Conservation (phyloP, 306 rosid genomes). For the Trifolium dubium region DNA sequence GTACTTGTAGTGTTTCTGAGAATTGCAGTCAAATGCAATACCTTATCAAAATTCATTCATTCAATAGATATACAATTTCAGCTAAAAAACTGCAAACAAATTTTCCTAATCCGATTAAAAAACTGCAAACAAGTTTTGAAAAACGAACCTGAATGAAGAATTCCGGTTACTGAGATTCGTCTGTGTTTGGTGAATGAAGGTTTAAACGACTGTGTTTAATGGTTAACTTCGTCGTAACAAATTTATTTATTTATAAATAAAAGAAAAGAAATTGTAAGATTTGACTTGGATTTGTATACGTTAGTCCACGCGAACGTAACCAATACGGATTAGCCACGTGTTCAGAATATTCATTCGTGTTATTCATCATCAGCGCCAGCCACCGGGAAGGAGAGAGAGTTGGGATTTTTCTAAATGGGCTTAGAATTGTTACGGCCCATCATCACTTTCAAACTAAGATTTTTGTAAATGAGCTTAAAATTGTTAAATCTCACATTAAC, state of each 20-base stretch:
- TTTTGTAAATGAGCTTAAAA: neutral
- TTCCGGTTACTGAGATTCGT: neutral
- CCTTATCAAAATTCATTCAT: neutral
- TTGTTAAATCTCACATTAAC: no score
- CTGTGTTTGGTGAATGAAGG: constrained; percentile 10
- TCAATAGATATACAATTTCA: neutral
- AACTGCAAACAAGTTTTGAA: neutral
- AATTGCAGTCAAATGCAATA: neutral
- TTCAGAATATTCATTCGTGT: neutral
- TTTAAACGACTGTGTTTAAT: neutral
- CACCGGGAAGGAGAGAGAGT: no score
- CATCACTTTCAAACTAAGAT: neutral
- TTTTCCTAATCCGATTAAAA: neutral
- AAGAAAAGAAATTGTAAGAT: neutral
- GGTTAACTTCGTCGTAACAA: neutral
- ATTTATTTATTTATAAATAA: neutral
- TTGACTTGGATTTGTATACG: neutral
- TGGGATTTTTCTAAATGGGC: neutral
- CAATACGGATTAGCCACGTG: constrained; percentile 36
- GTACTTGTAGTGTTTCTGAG: neutral
- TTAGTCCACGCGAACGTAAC: constrained; percentile 35
- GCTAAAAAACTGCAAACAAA: no score
- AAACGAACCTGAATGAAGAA: constrained; percentile 24
- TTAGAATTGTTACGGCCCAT: neutral
- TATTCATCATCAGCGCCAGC: neutral